These are phyloP conservation scores for Trifolium repens DNA, from an alignment of 306 rosid genomes.

Conservation along the genomic window DNA sequence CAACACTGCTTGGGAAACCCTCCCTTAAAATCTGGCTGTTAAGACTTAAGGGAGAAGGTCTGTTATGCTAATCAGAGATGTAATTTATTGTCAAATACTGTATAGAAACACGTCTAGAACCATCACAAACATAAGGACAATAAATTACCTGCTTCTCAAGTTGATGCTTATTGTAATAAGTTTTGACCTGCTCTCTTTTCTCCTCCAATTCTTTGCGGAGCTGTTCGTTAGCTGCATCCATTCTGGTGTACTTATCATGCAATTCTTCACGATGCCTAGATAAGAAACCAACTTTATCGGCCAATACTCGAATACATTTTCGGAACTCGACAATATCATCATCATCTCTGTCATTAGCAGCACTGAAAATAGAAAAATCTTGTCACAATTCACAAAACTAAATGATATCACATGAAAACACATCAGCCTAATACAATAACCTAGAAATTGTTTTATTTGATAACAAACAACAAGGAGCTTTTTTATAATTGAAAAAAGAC, in stretches of 20 bases:
- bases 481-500: conserved; percentile 59
- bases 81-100: background rate
- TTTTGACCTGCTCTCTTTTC: conserved; percentile 77
- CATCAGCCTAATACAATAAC: conserved; percentile 26
- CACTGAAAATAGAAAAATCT: conserved; percentile 60
- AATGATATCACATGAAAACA: conserved; percentile 27
- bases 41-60: background rate
- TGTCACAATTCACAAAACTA: conserved; percentile 19
- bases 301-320: conserved; percentile 73
- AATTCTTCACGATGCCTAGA: conserved; percentile 82
- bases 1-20: background rate
- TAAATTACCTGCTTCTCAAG: conserved; percentile 89
- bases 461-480: background rate
- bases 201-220: conserved; percentile 87
- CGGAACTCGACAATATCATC: conserved; percentile 80
- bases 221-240: conserved; percentile 79
- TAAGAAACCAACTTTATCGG: conserved; percentile 77
- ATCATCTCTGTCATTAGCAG: conserved; percentile 80
- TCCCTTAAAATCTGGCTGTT: background rate
- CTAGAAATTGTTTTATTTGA: conserved; percentile 26
- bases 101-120: conserved; percentile 5
- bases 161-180: conserved; percentile 87
- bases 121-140: conserved; percentile 15
- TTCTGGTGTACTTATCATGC: conserved; percentile 69
- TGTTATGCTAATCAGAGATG: background rate